Conservation (phyloP, 805 yeast species). For the Candida michaelii region DNA sequence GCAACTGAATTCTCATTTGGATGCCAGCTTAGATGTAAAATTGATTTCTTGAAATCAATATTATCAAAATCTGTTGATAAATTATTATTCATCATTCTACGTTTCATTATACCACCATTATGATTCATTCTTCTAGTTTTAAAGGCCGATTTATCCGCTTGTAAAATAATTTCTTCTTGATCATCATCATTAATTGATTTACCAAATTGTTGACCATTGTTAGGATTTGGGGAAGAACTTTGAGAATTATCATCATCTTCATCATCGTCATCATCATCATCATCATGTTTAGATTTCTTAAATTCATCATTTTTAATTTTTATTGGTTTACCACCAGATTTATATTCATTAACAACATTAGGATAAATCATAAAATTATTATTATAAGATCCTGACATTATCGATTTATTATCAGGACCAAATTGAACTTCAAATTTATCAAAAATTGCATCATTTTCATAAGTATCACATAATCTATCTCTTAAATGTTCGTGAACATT, state of each 20-base stretch:
- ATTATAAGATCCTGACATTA: constrained; percentile 97
- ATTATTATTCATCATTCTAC: constrained; percentile 50
- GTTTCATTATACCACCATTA: constrained; percentile 40
- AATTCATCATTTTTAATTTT: constrained; percentile 9
- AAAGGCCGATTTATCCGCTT: constrained; percentile 97
- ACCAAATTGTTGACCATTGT: constrained; percentile 19
- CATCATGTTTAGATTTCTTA: constrained; percentile 7
- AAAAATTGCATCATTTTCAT: constrained; percentile 97
- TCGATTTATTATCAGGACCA: constrained; percentile 85
- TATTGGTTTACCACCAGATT: constrained; percentile 9
- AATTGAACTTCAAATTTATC: constrained; percentile 97
- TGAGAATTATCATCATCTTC: constrained; percentile 34
- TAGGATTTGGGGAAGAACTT: constrained; percentile 10
- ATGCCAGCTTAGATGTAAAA: constrained; percentile 97
- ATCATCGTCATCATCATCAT: constrained; percentile 27
- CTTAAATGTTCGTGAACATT: constrained; percentile 94
- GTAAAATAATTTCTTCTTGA: constrained; percentile 70
- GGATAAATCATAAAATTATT: constrained; percentile 97
- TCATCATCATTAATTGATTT: constrained; percentile 36
- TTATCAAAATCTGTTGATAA: constrained; percentile 71
- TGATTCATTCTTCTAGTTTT: constrained; percentile 65
- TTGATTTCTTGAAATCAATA: constrained; percentile 92
- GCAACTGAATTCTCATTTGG: constrained; percentile 96
- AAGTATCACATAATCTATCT: constrained; percentile 92
- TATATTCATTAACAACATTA: constrained; percentile 51